Conservation (phyloP, 805 yeast genomes). For the Scheffersomyces spartinae region DNA sequence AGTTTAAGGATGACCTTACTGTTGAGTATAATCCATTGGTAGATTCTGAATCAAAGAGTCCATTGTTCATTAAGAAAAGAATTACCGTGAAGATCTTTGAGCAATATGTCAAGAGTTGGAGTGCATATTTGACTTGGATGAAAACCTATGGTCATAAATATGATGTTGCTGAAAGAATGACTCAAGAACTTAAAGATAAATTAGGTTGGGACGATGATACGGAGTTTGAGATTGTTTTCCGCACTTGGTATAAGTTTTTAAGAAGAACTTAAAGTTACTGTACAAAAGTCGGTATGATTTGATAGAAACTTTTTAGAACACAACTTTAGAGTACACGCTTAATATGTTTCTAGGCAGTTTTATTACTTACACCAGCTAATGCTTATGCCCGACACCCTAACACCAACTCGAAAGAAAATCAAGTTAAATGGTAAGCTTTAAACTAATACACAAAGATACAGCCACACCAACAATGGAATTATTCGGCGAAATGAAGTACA, state of each 20-base stretch:
- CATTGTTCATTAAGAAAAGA: conserved; percentile 11
- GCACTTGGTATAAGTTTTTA: conserved; percentile 43
- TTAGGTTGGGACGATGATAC: conserved; percentile 37
- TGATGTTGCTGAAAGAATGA: conserved; percentile 39
- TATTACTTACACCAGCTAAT: no score
- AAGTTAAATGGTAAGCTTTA: no score
- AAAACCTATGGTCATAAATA: conserved; percentile 16
- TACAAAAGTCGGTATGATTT: no score
- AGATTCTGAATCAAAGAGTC: conserved; percentile 10
- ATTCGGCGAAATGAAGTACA: no score
- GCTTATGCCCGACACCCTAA: no score
- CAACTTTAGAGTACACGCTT: no score
- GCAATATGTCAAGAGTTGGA: conserved; percentile 22
- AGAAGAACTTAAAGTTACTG: conserved; percentile 12
- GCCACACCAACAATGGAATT: no score
- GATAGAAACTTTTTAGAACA: no score
- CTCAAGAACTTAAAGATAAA: conserved; percentile 28
- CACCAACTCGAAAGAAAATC: no score
- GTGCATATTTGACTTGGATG: conserved; percentile 29
- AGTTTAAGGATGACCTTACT: conserved; percentile 13
- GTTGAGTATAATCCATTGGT: conserved; percentile 14
- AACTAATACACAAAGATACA: no score
- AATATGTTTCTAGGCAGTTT: no score
- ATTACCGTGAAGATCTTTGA: conserved; percentile 11
- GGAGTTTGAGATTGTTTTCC: conserved; percentile 37